phyloP scores from a whole-genome alignment of 768 basidiomycete genomes.

The Lactarius indigo region DNA sequence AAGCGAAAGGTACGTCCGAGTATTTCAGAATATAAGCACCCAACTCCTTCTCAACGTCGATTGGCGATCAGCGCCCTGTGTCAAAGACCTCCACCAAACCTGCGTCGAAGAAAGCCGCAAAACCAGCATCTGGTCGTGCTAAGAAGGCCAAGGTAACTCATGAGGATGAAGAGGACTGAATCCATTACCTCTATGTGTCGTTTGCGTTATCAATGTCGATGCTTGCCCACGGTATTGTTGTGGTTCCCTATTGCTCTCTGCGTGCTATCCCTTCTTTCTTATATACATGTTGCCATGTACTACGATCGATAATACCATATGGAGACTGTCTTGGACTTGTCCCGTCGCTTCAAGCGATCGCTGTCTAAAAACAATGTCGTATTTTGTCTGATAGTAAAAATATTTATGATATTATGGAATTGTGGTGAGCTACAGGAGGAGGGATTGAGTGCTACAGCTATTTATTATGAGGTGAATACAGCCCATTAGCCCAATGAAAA shows the following conservation, averaged over 20 bases:
- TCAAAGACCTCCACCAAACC: conserved; percentile 14
- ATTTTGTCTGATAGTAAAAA: neutral
- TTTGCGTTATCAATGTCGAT: neutral
- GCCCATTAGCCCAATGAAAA: neutral
- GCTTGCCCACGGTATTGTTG: neutral
- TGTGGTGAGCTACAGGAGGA: neutral
- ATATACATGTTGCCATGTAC: conserved; percentile 12
- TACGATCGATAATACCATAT: conserved; percentile 22
- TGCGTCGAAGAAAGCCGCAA: conserved; percentile 15
- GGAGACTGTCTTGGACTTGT: conserved; percentile 1
- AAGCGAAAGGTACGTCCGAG: conserved; percentile 62
- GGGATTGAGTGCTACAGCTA: neutral
- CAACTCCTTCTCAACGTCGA: neutral
- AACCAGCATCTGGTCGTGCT: conserved; percentile 17
- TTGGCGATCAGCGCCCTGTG: conserved; percentile 4
- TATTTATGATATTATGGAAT: neutral
- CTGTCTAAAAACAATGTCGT: neutral
- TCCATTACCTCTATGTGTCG: neutral
- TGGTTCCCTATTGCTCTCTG: conserved; percentile 7
- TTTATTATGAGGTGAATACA: neutral
- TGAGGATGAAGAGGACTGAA: conserved; percentile 19
- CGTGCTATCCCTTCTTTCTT: conserved; percentile 17
- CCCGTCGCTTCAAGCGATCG: neutral
- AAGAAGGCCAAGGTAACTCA: conserved; percentile 17
- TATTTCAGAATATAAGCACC: neutral